Evolutionary conservation across 2,329 filamentous ascomycete species (phyloP).

Genomic region (Scedosporium boydii): DNA sequence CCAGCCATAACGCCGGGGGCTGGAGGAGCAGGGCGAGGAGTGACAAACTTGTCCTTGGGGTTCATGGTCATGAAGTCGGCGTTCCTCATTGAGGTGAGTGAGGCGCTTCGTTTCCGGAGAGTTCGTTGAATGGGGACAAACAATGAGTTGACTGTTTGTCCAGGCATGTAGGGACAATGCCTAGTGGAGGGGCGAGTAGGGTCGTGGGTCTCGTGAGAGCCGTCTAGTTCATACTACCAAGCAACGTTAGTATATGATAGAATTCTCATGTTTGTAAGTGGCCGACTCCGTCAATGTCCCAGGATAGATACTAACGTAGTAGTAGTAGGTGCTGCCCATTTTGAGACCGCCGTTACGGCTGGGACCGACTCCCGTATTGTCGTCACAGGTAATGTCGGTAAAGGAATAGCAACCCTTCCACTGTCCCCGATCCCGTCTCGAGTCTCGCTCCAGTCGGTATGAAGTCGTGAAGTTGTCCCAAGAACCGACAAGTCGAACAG

Average conservation of each 20-base stretch:
- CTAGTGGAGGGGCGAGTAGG: slow-evolving; percentile 63
- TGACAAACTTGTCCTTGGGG: slow-evolving; percentile 64
- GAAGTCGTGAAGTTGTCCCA: slow-evolving; percentile 87
- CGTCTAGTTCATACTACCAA: slow-evolving; percentile 73
- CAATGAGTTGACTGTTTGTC: slow-evolving; percentile 77
- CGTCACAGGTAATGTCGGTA: slow-evolving; percentile 75
- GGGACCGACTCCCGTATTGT: slow-evolving; percentile 37
- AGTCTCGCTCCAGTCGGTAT: slow-evolving; percentile 76
- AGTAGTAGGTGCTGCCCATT: slow-evolving; percentile 93
- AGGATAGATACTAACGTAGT: slow-evolving; percentile 61
- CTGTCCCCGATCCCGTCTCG: slow-evolving; percentile 60
- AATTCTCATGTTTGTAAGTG: background rate
- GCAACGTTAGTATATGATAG: slow-evolving; percentile 17
- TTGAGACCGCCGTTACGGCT: slow-evolving; percentile 65
- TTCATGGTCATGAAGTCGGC: slow-evolving; percentile 65
- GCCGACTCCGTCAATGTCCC: background rate
- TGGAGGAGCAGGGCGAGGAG: slow-evolving; percentile 50
- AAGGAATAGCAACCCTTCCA: slow-evolving; percentile 88
- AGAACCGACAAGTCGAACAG: slow-evolving; percentile 76
- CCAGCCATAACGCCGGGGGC: slow-evolving; percentile 14
- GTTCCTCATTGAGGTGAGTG: slow-evolving; percentile 48
- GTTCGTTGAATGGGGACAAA: slow-evolving; percentile 65
- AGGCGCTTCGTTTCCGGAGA: slow-evolving; percentile 52
- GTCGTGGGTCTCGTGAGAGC: slow-evolving; percentile 68
- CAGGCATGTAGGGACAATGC: slow-evolving; percentile 75